Evolutionary conservation across 805 yeast species (phyloP).

Genomic region (Brettanomyces nanus): DNA sequence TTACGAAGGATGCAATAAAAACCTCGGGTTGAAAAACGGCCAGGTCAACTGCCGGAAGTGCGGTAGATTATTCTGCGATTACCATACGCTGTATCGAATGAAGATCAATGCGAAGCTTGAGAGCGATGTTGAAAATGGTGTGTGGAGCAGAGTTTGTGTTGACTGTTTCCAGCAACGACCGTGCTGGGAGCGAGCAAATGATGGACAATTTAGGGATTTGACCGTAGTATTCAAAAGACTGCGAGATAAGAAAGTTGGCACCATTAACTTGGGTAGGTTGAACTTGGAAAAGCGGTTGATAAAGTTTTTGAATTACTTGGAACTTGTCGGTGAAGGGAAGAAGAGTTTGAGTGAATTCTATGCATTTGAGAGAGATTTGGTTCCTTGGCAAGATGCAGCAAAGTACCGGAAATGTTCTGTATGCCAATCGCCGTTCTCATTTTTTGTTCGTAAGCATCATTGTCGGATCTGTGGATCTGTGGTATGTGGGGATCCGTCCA

Average conservation of each 20-base stretch:
- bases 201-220: slow-evolving; percentile 18
- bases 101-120: slow-evolving; percentile 40
- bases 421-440: slow-evolving; percentile 51
- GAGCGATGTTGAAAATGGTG: slow-evolving; percentile 41
- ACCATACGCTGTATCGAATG: slow-evolving; percentile 49
- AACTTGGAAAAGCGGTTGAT: slow-evolving; percentile 40
- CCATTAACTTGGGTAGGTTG: slow-evolving; percentile 13
- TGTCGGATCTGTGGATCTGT: slow-evolving; percentile 82
- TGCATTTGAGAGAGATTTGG: slow-evolving; percentile 39
- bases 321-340: slow-evolving; percentile 8
- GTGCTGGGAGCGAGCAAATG: slow-evolving; percentile 39
- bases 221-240: slow-evolving; percentile 22
- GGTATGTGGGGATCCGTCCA: slow-evolving; percentile 60
- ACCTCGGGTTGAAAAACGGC: slow-evolving; percentile 44
- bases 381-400: slow-evolving; percentile 59
- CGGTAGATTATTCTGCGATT: slow-evolving; percentile 61
- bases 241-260: slow-evolving; percentile 37
- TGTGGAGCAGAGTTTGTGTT: slow-evolving; percentile 67
- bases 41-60: slow-evolving; percentile 68
- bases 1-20: slow-evolving; percentile 30
- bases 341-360: slow-evolving; percentile 10
- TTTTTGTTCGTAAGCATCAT: slow-evolving; percentile 67
- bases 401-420: slow-evolving; percentile 46
- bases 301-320: slow-evolving; percentile 52
- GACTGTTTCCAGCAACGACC: slow-evolving; percentile 50